A percentile compares a stretch with the other conserved stretches of the same genome.
phyloP scores from a whole-genome alignment of 1,284 basidiomycete genomes.

The Fomitopsis pinicola region DNA sequence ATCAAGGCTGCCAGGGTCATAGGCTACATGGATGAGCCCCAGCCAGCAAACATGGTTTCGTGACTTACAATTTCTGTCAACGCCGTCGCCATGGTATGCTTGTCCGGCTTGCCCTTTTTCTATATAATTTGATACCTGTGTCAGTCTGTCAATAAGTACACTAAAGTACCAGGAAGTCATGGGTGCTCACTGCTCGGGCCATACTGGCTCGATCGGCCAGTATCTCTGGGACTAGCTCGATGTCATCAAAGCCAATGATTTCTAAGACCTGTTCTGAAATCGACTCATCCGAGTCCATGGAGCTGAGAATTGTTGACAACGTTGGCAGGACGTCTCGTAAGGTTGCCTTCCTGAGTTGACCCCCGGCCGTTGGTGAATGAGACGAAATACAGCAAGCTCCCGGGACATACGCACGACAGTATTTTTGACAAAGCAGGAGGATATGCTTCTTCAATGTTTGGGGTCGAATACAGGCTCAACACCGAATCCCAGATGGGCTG shows the following conservation, averaged over 20 bases:
- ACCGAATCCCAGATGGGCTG: constrained; percentile 21
- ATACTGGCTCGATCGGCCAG: constrained; percentile 42
- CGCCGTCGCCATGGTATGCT: background rate
- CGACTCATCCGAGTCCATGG: constrained; percentile 50
- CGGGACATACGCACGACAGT: constrained; percentile 27
- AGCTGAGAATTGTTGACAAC: constrained; percentile 29
- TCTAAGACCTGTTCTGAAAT: constrained; percentile 80
- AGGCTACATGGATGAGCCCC: background rate
- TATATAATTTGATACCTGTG: background rate
- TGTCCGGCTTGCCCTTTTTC: background rate
- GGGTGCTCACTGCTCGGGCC: constrained; percentile 14
- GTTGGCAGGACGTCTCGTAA: constrained; percentile 25
- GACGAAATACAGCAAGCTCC: constrained; percentile 4
- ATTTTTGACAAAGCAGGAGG: constrained; percentile 21
- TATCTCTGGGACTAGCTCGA: constrained; percentile 65
- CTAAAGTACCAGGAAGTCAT: background rate
- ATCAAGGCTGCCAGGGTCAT: constrained; percentile 32
- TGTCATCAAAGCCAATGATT: constrained; percentile 82
- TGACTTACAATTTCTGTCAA: background rate
- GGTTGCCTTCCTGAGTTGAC: constrained; percentile 27
- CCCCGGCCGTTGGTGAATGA: background rate
- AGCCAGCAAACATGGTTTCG: background rate
- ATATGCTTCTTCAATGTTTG: background rate
- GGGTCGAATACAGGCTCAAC: constrained; percentile 15
- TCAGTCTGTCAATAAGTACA: background rate